Conservation (phyloP, 257 asterid species). For the Nicotiana knightiana region DNA sequence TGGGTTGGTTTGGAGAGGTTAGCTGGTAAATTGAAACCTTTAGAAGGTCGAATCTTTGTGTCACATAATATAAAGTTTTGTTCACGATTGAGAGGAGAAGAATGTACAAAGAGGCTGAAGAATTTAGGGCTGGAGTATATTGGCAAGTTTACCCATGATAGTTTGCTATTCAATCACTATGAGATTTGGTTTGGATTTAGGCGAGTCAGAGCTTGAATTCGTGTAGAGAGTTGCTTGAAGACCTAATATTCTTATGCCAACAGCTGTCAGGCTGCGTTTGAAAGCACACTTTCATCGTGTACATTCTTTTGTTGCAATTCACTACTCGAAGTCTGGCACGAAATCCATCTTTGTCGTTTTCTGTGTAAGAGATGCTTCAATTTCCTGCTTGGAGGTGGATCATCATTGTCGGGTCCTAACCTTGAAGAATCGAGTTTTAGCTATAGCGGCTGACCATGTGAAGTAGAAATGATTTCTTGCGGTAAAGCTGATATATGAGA, state of each 20-base stretch:
- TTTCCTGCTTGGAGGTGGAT: not conserved
- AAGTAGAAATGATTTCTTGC: not conserved
- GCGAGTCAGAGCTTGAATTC: constrained; percentile 40
- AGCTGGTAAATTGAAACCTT: constrained; percentile 50
- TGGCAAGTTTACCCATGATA: constrained; percentile 81
- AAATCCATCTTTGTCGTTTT: not conserved
- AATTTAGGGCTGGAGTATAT: constrained; percentile 63
- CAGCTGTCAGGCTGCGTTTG: not conserved
- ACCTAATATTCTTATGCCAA: not conserved
- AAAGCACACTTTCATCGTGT: not conserved
- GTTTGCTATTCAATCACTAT: constrained; percentile 90
- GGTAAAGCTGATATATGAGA: not conserved
- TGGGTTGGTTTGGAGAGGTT: constrained; percentile 83
- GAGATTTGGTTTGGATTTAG: constrained; percentile 90
- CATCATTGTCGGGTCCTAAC: not conserved
- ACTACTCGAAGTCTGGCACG: not conserved
- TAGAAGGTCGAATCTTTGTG: constrained; percentile 75
- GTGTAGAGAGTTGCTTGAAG: not conserved
- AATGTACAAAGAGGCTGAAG: constrained; percentile 65
- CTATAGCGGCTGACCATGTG: not conserved
- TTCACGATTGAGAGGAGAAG: constrained; percentile 86
- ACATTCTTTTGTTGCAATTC: not conserved
- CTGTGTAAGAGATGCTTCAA: not conserved
- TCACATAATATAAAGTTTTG: constrained; percentile 94
- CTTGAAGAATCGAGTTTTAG: not conserved